Evolutionary conservation across 179 eudicot species (phyloP), one percentile per base, ranked within the genome.

Genomic region (Patellifolia procumbens): DNA sequence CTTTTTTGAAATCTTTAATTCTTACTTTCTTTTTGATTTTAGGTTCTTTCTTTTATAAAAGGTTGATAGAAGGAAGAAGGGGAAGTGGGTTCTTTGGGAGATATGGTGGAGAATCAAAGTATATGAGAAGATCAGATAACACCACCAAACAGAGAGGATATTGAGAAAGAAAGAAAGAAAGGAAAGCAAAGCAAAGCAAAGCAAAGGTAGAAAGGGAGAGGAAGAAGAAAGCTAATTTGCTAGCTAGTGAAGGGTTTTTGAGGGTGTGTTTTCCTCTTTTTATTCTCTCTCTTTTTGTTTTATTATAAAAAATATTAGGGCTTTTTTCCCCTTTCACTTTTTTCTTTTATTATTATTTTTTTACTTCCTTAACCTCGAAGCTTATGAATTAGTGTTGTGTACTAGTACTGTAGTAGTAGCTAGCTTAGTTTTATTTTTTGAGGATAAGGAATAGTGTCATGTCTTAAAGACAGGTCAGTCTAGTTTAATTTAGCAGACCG

Each of bases 51-150:
- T 85, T 89, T 85, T 80, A 77, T 78, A 75, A 92, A 92, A 91
- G 92, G 72, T 85, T 82, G 83, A 78, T 83, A 81, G 79, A 64
- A 62, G 74, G 52, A 17, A n/a, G 43, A 74, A n/a, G 43, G 70
- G 32, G 55, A 67, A 31, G 60, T 65, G 74, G 78, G 72, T 42
- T 77, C 78, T 79, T 88, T 88, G 74, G 76, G 68, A 8, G 76
- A 77, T 83, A 83, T 86, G 89, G 91, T 85, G 91, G 93, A 85
- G 96, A 89, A 87, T 86, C 85, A 85, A 78, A 83, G 81, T 53
- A 52, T 78, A 78, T 66, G 72, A 70, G 82, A 78, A 43, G 69
- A 81, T 81, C 29, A 81, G 83, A 77, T 81, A 81, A 77, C 70
- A 77, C 71, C 76, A 76, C 78, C 74, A 81, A 73, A 73, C 68